Evolutionary conservation across 768 basidiomycete genomes (phyloP).

Genomic region (Tricholoma furcatifolium): DNA sequence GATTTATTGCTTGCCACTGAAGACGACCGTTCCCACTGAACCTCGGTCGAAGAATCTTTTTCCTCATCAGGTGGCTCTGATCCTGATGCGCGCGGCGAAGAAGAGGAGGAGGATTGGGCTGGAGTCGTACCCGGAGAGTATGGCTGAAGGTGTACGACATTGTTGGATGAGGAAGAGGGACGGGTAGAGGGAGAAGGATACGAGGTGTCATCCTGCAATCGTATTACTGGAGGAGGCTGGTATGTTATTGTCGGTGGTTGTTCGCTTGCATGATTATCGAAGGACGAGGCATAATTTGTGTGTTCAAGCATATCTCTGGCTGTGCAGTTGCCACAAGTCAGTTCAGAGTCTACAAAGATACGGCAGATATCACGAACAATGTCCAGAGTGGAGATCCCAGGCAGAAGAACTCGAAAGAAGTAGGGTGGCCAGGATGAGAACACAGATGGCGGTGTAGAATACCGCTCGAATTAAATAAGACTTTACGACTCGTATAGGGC

Average conservation of each 20-base stretch:
- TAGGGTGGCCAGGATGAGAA: conserved; percentile 22
- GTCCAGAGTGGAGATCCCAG: conserved; percentile 26
- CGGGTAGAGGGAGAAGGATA: neutral
- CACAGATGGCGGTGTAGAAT: conserved; percentile 4
- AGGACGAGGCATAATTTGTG: conserved; percentile 10
- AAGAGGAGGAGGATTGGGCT: conserved; percentile 6
- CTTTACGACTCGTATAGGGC: neutral
- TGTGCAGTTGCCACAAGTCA: conserved; percentile 5
- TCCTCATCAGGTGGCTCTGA: conserved; percentile 27
- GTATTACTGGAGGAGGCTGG: conserved; percentile 16
- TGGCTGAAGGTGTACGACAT: conserved; percentile 17
- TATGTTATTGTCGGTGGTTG: conserved; percentile 20
- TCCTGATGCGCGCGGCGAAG: conserved; percentile 9
- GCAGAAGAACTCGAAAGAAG: conserved; percentile 18
- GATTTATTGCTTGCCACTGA: conserved; percentile 25
- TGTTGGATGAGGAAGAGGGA: conserved; percentile 20
- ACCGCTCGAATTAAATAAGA: conserved; percentile 7
- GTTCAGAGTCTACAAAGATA: conserved; percentile 2
- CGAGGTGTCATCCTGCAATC: neutral
- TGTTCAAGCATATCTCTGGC: conserved; percentile 29
- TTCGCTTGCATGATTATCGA: conserved; percentile 17
- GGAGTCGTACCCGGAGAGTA: conserved; percentile 11
- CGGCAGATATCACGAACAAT: conserved; percentile 17
- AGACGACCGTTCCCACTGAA: conserved; percentile 32
- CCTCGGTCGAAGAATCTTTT: conserved; percentile 32